A percentile compares a stretch with the other conserved stretches of the same genome.
Conservation (phyloP, 1,284 basidiomycete genomes). For the Stereum hirsutum region DNA sequence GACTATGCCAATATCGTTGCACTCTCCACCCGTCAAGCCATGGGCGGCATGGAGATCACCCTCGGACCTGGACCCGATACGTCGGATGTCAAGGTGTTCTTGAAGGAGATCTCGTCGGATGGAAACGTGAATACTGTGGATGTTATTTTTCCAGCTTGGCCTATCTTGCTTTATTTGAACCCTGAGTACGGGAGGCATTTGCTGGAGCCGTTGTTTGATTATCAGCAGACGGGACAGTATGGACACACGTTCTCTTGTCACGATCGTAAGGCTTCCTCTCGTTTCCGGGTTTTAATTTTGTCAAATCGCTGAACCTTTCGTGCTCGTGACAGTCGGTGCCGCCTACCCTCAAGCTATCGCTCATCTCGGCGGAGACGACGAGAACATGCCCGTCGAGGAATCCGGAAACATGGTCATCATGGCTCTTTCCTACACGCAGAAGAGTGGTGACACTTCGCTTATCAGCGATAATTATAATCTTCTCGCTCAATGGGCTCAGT, state of each 20-base stretch:
- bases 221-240: constrained; percentile 57
- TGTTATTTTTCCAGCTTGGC: constrained; percentile 66
- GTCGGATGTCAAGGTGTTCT: constrained; percentile 47
- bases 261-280: too few relatives aligned
- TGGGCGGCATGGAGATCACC: constrained; percentile 54
- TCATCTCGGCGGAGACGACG: constrained; percentile 53
- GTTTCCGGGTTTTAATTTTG: too few relatives aligned
- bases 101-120: constrained; percentile 67
- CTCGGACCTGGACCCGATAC: constrained; percentile 52
- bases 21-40: constrained; percentile 50
- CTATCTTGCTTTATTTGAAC: constrained; percentile 56
- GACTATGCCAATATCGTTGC: constrained; percentile 50
- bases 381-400: constrained; percentile 48
- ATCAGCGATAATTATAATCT: constrained; percentile 40
- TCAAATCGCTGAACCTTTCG: constrained; percentile 1
- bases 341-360: constrained; percentile 39
- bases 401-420: constrained; percentile 73
- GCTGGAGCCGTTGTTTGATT: constrained; percentile 52
- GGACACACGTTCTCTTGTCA: constrained; percentile 57
- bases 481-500: constrained; percentile 66
- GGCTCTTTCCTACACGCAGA: constrained; percentile 60
- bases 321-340: too few relatives aligned
- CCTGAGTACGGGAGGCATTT: constrained; percentile 51
- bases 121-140: constrained; percentile 69
- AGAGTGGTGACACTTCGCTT: constrained; percentile 46